Percentiles rank a stretch among this genome's conserved stretches.
These are phyloP conservation scores for Tylopilus plumbeoviolaceoides DNA, from an alignment of 768 basidiomycete species.

Conservation along the genomic window DNA sequence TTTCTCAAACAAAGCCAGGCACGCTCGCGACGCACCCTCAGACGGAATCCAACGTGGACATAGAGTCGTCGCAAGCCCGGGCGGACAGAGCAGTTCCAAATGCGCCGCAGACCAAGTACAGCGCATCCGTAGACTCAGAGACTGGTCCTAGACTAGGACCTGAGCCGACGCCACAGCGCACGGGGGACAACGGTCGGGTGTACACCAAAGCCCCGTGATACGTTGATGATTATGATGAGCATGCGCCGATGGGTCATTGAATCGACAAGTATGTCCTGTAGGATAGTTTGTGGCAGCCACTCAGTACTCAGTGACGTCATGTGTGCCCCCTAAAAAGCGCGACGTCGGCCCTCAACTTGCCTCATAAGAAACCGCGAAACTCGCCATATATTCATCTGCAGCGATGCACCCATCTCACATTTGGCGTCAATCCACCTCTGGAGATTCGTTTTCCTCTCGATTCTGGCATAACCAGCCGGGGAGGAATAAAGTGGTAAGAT, in stretches of 20 bases:
- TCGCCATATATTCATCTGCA: neutral
- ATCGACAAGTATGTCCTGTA: too few species aligned
- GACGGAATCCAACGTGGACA: neutral
- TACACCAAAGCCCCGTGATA: too few species aligned
- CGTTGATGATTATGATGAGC: neutral
- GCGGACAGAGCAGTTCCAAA: neutral
- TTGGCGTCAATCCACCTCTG: constrained; percentile 21
- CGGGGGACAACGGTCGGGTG: too few species aligned
- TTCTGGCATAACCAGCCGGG: constrained; percentile 33
- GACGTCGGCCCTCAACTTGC: constrained; percentile 18
- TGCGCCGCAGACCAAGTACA: neutral
- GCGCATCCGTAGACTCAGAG: too few species aligned
- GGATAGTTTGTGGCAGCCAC: too few species aligned
- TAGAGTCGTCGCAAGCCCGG: neutral
- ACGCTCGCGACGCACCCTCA: neutral
- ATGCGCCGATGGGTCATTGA: neutral
- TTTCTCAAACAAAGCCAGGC: neutral
- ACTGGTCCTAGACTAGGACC: neutral
- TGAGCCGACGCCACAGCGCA: neutral
- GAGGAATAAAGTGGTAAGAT: constrained; percentile 31
- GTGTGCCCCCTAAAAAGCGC: constrained; percentile 18
- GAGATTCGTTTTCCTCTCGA: constrained; percentile 25
- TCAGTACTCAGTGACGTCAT: constrained; percentile 29
- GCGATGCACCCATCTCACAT: constrained; percentile 25
- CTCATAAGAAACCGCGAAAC: neutral